Percentiles rank a stretch among this genome's conserved stretches.
These are phyloP conservation scores for Domatiomyces catenatus DNA, from an alignment of 2,329 filamentous ascomycete species.

Conservation along the genomic window DNA sequence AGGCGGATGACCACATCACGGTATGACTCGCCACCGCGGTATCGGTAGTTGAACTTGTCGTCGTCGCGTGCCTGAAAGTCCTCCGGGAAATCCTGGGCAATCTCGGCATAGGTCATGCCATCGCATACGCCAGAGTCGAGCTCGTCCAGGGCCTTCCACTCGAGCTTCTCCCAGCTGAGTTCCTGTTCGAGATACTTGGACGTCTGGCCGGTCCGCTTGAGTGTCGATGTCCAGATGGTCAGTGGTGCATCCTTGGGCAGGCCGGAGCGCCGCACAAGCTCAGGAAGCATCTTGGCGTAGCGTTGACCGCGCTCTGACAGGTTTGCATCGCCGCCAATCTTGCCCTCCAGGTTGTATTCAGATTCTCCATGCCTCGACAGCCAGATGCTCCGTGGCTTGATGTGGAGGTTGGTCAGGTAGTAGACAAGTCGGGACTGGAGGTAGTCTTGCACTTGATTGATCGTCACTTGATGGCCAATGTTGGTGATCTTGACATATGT, in stretches of 20 bases:
- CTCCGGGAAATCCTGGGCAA: constrained; percentile 77
- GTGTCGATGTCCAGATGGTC: constrained; percentile 60
- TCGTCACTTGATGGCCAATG: constrained; percentile 88
- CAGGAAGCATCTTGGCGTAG: constrained; percentile 73
- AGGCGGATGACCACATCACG: constrained; percentile 94
- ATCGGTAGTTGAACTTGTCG: constrained; percentile 99
- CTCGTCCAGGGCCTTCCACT: constrained; percentile 98
- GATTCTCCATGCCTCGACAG: constrained; percentile 94
- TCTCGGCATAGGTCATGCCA: constrained; percentile 88
- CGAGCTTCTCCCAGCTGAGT: constrained; percentile 67
- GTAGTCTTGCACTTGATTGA: constrained; percentile 95
- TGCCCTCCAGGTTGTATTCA: constrained; percentile 72
- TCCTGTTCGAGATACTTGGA: constrained; percentile 63
- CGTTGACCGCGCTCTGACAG: constrained; percentile 74
- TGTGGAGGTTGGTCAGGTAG: constrained; percentile 97
- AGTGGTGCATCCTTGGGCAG: constrained; percentile 51
- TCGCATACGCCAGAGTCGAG: constrained; percentile 94
- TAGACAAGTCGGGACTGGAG: constrained; percentile 92
- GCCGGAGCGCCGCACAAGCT: constrained; percentile 70
- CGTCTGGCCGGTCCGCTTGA: constrained; percentile 79
- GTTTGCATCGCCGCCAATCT: constrained; percentile 83
- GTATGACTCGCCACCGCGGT: constrained; percentile 88
- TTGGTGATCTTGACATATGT: constrained; percentile 98
- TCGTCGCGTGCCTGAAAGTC: constrained; percentile 92
- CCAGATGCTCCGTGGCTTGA: constrained; percentile 93